Percentiles rank a stretch among this genome's conserved stretches.
Evolutionary conservation across 2,329 filamentous ascomycete species (phyloP).

Genomic region (Diplodia sapinea): DNA sequence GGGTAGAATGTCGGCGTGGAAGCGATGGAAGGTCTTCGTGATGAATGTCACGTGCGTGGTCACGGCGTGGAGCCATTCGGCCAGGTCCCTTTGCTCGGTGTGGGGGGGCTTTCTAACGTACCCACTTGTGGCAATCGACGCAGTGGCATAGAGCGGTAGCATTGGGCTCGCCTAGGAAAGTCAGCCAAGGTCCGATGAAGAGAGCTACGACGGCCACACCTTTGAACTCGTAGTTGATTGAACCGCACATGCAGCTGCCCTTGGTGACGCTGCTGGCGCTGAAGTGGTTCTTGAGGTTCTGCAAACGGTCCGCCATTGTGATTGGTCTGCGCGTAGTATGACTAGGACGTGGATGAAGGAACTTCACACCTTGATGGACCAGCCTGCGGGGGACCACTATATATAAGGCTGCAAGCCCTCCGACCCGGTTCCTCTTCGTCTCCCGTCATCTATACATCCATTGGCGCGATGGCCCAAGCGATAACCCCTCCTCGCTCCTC

Average conservation of each 20-base stretch:
- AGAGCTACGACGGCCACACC: conserved; percentile 31
- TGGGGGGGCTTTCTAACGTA: conserved; percentile 32
- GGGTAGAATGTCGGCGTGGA: neutral
- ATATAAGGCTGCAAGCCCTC: conserved; percentile 4
- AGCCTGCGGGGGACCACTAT: neutral
- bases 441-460: conserved; percentile 19
- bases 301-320: conserved; percentile 24
- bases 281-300: conserved; percentile 22
- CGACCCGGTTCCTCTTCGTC: conserved; percentile 7
- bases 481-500: neutral
- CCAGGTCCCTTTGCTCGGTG: no score
- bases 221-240: conserved; percentile 40
- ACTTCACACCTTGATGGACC: conserved; percentile 19
- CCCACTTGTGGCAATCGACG: conserved; percentile 60
- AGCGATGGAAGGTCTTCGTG: neutral
- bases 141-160: conserved; percentile 60
- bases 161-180: conserved; percentile 49
- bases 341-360: neutral
- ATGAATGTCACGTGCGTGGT: neutral
- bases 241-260: conserved; percentile 42
- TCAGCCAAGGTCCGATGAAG: conserved; percentile 5
- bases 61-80: neutral
- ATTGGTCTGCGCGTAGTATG: neutral
- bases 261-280: conserved; percentile 35
- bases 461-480: conserved; percentile 12